Percentiles rank a stretch among this genome's conserved stretches.
These are phyloP conservation scores for Lotus japonicus DNA, from an alignment of 306 rosid species.

Conservation along the genomic window DNA sequence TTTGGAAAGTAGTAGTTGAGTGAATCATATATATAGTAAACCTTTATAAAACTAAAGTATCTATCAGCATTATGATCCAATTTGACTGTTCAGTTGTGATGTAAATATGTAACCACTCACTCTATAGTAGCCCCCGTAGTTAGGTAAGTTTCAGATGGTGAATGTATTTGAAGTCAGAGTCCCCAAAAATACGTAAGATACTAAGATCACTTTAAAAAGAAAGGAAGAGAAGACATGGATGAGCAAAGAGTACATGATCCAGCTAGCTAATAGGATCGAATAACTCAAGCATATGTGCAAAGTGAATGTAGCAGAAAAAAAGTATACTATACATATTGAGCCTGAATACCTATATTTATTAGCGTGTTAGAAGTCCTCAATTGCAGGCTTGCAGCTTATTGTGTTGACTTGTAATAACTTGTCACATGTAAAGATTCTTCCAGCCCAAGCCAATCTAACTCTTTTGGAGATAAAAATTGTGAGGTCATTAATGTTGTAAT, in stretches of 20 bases:
- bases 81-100: not conserved
- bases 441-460: too few species aligned
- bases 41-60: too few species aligned
- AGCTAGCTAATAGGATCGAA: too few species aligned
- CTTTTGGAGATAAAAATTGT: too few species aligned
- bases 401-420: not conserved
- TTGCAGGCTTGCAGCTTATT: not conserved
- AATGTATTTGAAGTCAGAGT: not conserved
- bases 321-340: not conserved
- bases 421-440: not conserved
- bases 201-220: not conserved
- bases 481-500: too few species aligned
- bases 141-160: slow-evolving; percentile 7
- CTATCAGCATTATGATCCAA: not conserved
- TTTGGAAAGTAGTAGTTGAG: not conserved
- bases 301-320: not conserved
- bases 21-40: not conserved
- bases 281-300: not conserved
- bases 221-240: not conserved
- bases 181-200: not conserved
- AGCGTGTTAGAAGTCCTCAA: not conserved
- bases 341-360: not conserved
- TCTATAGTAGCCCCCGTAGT: not conserved
- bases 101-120: not conserved
- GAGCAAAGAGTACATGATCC: too few species aligned